Conservation (phyloP, 2,329 filamentous ascomycete species). For the Apiospora marii region DNA sequence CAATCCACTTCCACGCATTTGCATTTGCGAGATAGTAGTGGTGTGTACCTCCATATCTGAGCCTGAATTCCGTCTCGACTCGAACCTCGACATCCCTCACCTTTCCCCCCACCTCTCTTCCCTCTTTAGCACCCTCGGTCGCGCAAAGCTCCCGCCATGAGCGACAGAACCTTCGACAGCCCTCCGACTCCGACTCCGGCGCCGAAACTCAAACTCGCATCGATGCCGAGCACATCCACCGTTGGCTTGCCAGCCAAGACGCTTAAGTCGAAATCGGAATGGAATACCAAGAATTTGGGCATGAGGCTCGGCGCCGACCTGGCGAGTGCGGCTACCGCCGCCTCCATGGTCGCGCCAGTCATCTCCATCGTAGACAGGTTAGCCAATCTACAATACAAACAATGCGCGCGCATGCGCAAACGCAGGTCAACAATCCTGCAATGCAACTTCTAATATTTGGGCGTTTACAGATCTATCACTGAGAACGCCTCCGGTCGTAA, state of each 20-base stretch:
- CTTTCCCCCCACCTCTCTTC: neutral
- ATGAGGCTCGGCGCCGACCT: conserved; percentile 73
- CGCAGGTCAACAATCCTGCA: neutral
- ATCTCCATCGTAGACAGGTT: conserved; percentile 91
- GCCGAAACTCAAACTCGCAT: conserved; percentile 8
- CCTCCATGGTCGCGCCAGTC: conserved; percentile 79
- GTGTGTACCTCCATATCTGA: neutral
- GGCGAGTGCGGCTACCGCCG: conserved; percentile 74
- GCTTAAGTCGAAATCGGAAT: conserved; percentile 45
- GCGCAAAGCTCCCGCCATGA: neutral
- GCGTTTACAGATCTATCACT: conserved; percentile 70
- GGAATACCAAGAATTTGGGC: conserved; percentile 80
- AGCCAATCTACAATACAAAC: conserved; percentile 23
- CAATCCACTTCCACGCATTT: conserved; percentile 19
- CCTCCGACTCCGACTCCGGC: conserved; percentile 12
- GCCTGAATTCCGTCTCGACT: neutral
- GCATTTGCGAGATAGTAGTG: conserved; percentile 13
- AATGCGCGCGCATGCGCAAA: conserved; percentile 12
- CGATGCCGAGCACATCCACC: conserved; percentile 16
- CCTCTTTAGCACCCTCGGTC: neutral
- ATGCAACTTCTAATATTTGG: neutral
- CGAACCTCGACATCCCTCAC: neutral
- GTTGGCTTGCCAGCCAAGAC: conserved; percentile 17
- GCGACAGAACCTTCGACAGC: conserved; percentile 7
- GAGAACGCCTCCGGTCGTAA: conserved; percentile 79